Base-by-base conservation (phyloP, 108 stramenopile species). In the Cyclotella baltica region DNA sequence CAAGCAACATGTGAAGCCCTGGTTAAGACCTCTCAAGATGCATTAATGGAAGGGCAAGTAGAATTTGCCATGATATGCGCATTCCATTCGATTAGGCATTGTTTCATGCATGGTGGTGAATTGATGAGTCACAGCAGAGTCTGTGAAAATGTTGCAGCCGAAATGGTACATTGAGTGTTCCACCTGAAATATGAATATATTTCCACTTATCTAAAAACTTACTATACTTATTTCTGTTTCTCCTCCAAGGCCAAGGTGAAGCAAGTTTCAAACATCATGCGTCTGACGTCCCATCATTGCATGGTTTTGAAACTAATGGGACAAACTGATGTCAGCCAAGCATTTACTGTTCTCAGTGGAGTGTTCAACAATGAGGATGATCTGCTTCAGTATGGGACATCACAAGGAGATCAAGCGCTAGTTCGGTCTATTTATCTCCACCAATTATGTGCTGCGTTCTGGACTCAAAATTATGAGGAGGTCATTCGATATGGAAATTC, bases 371-470 rank as follows among this genome's bases (percentile, higher is more conserved):
- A 47, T 15, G 63, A 65, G 38, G 63, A 65, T 46, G 40, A 65
- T 1, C 43, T 65, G 19, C 63, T 65, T 5, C 37, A 65, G 22
- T 2, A 0, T 23, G 40, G 11, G 23, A 2, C 46, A 9, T 46
- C 63, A 46, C 40, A 37, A 15, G 61, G 61, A 18, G 8, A 65
- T 25, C 22, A 33, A 1, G 28, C 43, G 22, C 23, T 65, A 15
- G 63, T 47, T 47, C 63, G 46, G 37, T 43, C 25, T 47, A 43
- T 65, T 65, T 65, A 65, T 65, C 22, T 65, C 11, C 28, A 22
- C 29, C 40, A 22, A 28, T 2, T 65, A 13, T 4, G 40, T 25
- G 11, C 46, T 23, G 63, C 63, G 27, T 65, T 46, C 23, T 65
- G 40, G 40, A 23, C 46, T 40, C 1, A 37, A 65, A 25, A 33